Conservation (phyloP, 139 green algal species). For the Pleodorina starrii region DNA sequence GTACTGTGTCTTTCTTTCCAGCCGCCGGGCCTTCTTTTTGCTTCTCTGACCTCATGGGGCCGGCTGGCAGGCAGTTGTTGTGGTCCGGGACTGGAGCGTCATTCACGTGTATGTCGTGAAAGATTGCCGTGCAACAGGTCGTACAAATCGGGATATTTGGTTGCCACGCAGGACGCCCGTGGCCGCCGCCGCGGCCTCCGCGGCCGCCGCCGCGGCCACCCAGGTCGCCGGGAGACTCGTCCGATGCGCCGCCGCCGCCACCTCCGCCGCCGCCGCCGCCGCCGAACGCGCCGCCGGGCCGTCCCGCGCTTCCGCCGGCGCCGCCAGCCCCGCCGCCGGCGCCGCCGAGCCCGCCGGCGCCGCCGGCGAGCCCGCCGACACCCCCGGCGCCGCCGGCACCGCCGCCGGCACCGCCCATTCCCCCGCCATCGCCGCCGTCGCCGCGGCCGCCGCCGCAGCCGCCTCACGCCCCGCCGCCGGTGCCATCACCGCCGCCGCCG, state of each 20-base stretch:
- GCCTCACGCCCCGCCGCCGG: neutral
- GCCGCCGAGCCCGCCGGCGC: neutral
- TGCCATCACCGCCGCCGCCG: neutral
- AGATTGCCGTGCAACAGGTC: neutral
- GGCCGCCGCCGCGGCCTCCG: slow-evolving; percentile 3
- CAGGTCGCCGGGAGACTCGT: neutral
- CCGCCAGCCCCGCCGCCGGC: neutral
- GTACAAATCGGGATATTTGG: neutral
- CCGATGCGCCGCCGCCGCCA: neutral
- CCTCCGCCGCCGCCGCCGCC: neutral
- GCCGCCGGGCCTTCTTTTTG: no score
- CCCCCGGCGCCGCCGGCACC: neutral
- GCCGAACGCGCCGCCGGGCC: neutral
- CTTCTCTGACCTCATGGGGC: neutral
- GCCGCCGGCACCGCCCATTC: neutral
- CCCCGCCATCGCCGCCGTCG: neutral
- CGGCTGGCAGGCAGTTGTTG: neutral
- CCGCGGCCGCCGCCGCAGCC: neutral
- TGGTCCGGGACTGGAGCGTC: no score
- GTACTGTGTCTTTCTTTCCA: no score
- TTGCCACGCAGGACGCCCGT: slow-evolving; percentile 10
- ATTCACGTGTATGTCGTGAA: neutral
- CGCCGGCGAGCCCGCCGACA: neutral
- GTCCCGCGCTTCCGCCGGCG: no score
- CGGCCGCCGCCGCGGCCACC: slow-evolving; percentile 11